Evolutionary conservation across 2,329 filamentous ascomycete species (phyloP).

Genomic region (Blumeria hordei): DNA sequence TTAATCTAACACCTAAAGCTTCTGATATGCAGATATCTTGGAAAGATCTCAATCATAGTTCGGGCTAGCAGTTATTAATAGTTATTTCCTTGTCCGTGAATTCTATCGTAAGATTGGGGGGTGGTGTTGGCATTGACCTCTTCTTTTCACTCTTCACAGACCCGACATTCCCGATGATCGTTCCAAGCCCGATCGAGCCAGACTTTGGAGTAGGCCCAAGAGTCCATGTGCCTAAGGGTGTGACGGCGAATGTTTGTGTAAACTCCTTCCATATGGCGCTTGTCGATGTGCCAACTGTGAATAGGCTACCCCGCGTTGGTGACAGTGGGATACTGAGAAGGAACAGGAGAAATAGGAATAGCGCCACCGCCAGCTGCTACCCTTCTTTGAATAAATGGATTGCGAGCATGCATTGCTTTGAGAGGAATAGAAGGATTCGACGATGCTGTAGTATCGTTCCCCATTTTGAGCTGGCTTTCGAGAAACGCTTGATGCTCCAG

Average conservation of each 20-base stretch:
- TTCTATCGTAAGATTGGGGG: background rate
- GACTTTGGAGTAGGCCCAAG: conserved; percentile 9
- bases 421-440: no score
- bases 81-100: no score
- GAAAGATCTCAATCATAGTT: no score
- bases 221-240: conserved; percentile 12
- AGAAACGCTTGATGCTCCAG: background rate
- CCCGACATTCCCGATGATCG: conserved; percentile 7
- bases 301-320: conserved; percentile 5
- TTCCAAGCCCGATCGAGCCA: conserved; percentile 11
- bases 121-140: background rate
- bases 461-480: background rate
- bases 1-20: no score
- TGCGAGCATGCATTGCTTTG: background rate
- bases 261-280: conserved; percentile 6
- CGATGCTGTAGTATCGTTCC: background rate
- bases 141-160: conserved; percentile 3
- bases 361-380: conserved; percentile 4
- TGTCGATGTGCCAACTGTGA: conserved; percentile 6
- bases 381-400: conserved; percentile 3
- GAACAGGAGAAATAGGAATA: conserved; percentile 2
- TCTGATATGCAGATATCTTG: no score
- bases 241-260: conserved; percentile 13
- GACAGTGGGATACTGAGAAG: conserved; percentile 7
- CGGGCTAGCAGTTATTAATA: no score